These are phyloP conservation scores for Erysimum cheiranthoides DNA, from an alignment of 345 rosid genomes.

Conservation along the genomic window DNA sequence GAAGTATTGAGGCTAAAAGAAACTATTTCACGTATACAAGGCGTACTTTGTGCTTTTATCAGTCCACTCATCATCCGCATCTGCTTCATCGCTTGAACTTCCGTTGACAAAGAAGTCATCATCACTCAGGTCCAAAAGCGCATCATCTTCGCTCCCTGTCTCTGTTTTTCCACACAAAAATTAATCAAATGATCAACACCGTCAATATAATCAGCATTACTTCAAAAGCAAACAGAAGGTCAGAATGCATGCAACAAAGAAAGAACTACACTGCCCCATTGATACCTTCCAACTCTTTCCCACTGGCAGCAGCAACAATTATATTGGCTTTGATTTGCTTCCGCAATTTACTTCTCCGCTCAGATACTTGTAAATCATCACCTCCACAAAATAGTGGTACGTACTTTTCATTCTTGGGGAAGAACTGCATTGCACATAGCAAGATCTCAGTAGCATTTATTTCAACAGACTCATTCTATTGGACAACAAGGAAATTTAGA, in stretches of 20 bases:
- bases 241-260: background rate
- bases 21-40: background rate
- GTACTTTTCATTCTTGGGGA: constrained; percentile 96
- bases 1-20: background rate
- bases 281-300: constrained; percentile 97
- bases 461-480: constrained; percentile 2
- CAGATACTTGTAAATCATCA: constrained; percentile 66
- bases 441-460: background rate
- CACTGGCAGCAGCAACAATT: constrained; percentile 89
- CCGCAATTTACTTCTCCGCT: constrained; percentile 82
- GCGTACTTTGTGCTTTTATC: constrained; percentile 44
- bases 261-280: background rate
- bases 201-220: background rate
- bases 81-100: constrained; percentile 93
- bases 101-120: constrained; percentile 83
- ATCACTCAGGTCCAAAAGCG: constrained; percentile 85
- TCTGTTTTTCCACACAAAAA: constrained; percentile 49
- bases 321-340: constrained; percentile 93
- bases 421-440: constrained; percentile 60
- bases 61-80: constrained; percentile 97
- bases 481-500: background rate
- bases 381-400: constrained; percentile 83
- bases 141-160: constrained; percentile 97
- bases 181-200: background rate
- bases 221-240: background rate